Conservation (phyloP, 2,329 filamentous ascomycete genomes). For the Hysterium pulicare region DNA sequence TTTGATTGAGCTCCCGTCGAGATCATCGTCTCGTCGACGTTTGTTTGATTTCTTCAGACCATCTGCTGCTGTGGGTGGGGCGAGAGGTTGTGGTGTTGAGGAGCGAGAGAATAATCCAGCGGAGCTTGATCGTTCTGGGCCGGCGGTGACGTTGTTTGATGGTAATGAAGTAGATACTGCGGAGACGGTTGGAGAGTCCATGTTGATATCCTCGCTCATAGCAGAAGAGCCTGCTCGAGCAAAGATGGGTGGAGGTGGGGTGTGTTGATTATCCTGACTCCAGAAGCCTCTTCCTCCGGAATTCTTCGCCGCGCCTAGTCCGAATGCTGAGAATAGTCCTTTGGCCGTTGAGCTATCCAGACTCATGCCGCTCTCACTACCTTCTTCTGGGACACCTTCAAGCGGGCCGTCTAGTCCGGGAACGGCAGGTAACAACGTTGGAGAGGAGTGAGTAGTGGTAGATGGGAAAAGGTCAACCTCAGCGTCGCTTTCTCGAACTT, state of each 20-base stretch:
- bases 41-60: constrained; percentile 53
- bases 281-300: constrained; percentile 72
- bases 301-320: constrained; percentile 68
- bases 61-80: constrained; percentile 38
- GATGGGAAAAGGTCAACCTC: constrained; percentile 51
- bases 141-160: constrained; percentile 15
- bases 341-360: constrained; percentile 38
- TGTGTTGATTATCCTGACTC: constrained; percentile 57
- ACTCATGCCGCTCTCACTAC: constrained; percentile 56
- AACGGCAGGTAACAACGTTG: constrained; percentile 58
- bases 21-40: constrained; percentile 84
- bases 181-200: constrained; percentile 61
- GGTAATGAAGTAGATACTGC: constrained; percentile 17
- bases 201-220: constrained; percentile 65
- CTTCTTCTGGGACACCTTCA: constrained; percentile 68
- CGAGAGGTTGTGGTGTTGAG: constrained; percentile 36
- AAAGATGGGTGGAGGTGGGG: constrained; percentile 61
- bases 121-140: constrained; percentile 18
- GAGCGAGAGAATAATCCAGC: constrained; percentile 29
- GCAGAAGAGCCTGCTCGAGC: constrained; percentile 53
- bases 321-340: constrained; percentile 64
- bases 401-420: constrained; percentile 56
- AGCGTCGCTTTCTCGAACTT: constrained; percentile 86
- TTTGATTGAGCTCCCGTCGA: constrained; percentile 85
- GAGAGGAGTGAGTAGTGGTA: constrained; percentile 65